phyloP scores from a whole-genome alignment of 2,329 filamentous ascomycete species.

The Mycosphaerella arachidis region DNA sequence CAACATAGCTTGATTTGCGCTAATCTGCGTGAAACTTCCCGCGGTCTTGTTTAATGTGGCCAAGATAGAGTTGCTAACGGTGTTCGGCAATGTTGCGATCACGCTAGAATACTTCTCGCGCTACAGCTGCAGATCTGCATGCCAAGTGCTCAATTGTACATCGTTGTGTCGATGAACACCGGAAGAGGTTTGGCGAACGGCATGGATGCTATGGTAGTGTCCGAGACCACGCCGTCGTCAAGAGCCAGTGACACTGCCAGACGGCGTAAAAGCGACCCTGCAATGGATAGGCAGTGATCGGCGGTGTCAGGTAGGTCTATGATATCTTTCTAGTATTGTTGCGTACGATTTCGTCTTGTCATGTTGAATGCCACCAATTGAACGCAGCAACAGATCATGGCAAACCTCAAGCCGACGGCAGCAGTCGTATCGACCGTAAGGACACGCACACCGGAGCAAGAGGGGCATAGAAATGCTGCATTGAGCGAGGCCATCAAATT shows the following conservation, averaged over 20 bases:
- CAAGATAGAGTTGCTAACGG: background rate
- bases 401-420: background rate
- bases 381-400: background rate
- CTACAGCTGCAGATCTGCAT: background rate
- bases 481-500: conserved; percentile 12
- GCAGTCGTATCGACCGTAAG: background rate
- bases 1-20: background rate
- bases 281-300: background rate
- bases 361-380: background rate
- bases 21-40: background rate
- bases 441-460: conserved; percentile 3
- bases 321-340: background rate
- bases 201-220: background rate
- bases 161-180: background rate
- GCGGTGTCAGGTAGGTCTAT: background rate
- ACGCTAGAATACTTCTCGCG: background rate
- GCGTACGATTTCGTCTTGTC: background rate
- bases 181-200: background rate
- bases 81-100: background rate
- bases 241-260: background rate
- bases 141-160: background rate
- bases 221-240: background rate
- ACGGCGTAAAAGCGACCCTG: background rate
- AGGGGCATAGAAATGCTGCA: conserved; percentile 9
- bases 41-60: background rate